Base-by-base conservation (phyloP, 495 filamentous ascomycete species). In the Pyrenopolyporus hunteri region DNA sequence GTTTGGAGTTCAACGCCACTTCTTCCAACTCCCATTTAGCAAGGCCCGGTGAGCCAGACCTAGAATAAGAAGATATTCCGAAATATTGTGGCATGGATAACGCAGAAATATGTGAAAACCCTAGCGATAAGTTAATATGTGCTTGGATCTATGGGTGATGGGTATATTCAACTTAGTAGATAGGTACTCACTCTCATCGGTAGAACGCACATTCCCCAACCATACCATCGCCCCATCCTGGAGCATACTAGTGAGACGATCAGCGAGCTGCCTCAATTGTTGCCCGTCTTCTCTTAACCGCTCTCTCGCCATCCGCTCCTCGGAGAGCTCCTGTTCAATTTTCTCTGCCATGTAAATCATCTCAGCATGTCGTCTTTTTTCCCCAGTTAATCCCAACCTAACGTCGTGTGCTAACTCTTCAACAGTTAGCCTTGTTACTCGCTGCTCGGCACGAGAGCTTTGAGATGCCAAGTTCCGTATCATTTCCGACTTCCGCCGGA, bases 171-270 rank as follows among this genome's bases (percentile, higher is more conserved):
- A 42, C 11, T 7, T 10, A 23, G 2, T 4, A 22, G n/a, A 43
- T n/a, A 23, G 1, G 16, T 4, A 0, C 39, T 43, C 22, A 43
- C 39, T 23, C 8, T 13, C 7, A 17, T 43, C 20, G 17, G 9
- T 23, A 11, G 39, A 43, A 2, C 17, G 19, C 39, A 43, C n/a
- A 23, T 43, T 19, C 19, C 39, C 39, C 6, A 43, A 20, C 39
- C 19, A 43, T 43, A 43, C 39, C 19, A 43, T 43, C 17, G 39
- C 39, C n/a, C n/a, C n/a, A 43, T 43, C 8, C 19, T 13, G 39
- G n/a, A 43, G 39, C 39, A 43, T 43, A 7, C 39, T n/a, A n/a
- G 39, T 23, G 0, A 43, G 16, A 2, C 39, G 39, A 43, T 43
- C 39, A n/a, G 39, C 39, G 1, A 43, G 17, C 11, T 43, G 39